Base-by-base conservation (phyloP, 169 alveolate genomes). In the Eimeria zaria region DNA sequence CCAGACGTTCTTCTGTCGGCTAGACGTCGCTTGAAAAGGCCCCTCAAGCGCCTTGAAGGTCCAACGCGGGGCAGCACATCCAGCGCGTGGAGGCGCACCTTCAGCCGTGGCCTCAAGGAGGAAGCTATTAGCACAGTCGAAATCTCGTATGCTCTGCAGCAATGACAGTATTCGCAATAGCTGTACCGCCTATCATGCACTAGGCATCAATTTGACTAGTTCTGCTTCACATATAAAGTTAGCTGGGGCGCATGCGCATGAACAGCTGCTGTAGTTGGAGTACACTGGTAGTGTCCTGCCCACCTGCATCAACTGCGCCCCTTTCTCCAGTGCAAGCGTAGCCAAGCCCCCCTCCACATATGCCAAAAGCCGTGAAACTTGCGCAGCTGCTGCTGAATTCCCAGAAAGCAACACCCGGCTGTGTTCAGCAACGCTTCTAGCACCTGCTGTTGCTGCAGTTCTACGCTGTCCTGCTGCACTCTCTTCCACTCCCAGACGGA, bases 131-230 rank as follows among this genome's bases (percentile, higher is more conserved):
- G 93, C 51, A 22, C 83, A 58, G 67, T 87, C 93, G 44, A 87
- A 87, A 62, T 87, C 81, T 24, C 93, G 93, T 30, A 87, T 30
- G 81, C 93, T 87, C 93, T 87, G 93, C 81, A 87, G 93, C 81
- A 87, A 33, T 67, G 62, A 30, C 48, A 55, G 73, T 24, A 87
- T 33, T 36, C 2, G 62, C 93, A 87, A 30, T 69, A 80, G 64
- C 89, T 46, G 48, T 46, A 27, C 67, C 46, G 4, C 41, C 69
- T 24, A 1, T 73, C 83, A 73, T 39, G 53, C 30, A 73, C 33
- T 39, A 39, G 83, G 83, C 83, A 2, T 1, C 30, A 24, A 73
- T 30, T 73, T 73, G 53, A 18, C 51, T 39, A 73, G 83, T 53
- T 39, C 83, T 53, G 20, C 16, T 30, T 24, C 53, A 39, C n/a